Conservation (phyloP, 2,329 filamentous ascomycete genomes). For the Ophiostoma fasciatum region DNA sequence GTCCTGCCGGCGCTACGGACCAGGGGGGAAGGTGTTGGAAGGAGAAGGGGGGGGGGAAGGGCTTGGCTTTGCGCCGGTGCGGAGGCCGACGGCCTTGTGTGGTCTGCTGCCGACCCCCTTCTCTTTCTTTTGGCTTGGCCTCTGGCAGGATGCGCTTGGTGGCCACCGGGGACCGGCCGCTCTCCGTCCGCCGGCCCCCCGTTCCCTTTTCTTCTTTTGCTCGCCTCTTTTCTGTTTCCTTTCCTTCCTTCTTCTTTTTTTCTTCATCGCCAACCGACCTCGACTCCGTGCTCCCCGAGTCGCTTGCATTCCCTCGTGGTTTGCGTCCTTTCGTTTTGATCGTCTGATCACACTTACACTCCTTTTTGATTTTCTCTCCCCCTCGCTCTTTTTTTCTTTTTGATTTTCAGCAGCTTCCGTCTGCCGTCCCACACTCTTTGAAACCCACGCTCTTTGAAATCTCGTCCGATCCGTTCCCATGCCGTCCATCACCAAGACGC, state of each 20-base stretch:
- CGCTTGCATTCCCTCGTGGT: conserved; percentile 11
- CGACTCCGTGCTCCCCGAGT: conserved; percentile 3
- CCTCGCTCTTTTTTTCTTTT: conserved; percentile 2
- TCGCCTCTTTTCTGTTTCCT: not conserved
- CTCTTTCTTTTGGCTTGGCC: no score
- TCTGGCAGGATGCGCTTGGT: no score
- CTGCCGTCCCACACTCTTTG: not conserved
- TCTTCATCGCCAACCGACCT: not conserved
- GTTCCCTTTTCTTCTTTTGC: not conserved
- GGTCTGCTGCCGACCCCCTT: no score
- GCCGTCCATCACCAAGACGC: conserved; percentile 13
- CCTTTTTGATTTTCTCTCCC: no score
- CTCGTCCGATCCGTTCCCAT: no score
- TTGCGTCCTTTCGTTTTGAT: conserved; percentile 14
- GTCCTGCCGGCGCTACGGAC: no score
- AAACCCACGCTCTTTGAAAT: not conserved
- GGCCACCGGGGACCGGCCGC: no score
- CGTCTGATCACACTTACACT: conserved; percentile 4
- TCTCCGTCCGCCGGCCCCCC: no score
- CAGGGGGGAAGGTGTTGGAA: no score
- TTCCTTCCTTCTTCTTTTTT: not conserved
- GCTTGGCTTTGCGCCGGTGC: no score
- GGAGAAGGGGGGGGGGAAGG: no score
- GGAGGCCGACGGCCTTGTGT: no score
- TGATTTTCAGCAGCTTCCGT: not conserved